Percentiles rank a stretch among this genome's conserved stretches.
Evolutionary conservation across 768 basidiomycete genomes (phyloP).

Genomic region (Pleurotus djamor): DNA sequence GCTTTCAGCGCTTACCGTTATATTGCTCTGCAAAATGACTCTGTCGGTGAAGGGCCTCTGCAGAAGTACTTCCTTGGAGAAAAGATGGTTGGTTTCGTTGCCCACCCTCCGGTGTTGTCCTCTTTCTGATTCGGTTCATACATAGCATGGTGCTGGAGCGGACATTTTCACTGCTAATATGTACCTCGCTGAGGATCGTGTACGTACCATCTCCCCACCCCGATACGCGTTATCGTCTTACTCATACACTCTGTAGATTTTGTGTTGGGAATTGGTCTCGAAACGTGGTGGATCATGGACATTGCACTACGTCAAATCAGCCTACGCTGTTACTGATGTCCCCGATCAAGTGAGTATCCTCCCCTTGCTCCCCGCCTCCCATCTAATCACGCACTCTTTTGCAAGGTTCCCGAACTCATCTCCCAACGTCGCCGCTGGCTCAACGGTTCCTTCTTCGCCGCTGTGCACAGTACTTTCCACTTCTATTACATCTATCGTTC

Average conservation of each 20-base stretch:
- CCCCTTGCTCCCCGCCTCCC: background rate
- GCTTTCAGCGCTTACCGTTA: constrained; percentile 93
- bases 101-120: background rate
- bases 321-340: constrained; percentile 90
- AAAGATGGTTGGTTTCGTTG: constrained; percentile 62
- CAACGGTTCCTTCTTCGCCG: constrained; percentile 98
- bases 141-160: constrained; percentile 73
- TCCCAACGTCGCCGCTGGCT: constrained; percentile 96
- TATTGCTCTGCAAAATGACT: constrained; percentile 88
- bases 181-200: constrained; percentile 91
- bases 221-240: background rate
- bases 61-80: constrained; percentile 98
- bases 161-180: constrained; percentile 96
- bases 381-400: too few relatives aligned
- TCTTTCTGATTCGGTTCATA: background rate
- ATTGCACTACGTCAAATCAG: constrained; percentile 94
- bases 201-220: constrained; percentile 22
- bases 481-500: constrained; percentile 96
- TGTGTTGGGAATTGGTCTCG: constrained; percentile 98
- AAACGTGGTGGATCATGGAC: constrained; percentile 90
- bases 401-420: constrained; percentile 85
- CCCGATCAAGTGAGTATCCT: constrained; percentile 69
- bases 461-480: constrained; percentile 87
- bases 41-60: constrained; percentile 79
- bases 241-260: constrained; percentile 44